Evolutionary conservation across 495 filamentous ascomycete genomes (phyloP), one percentile per base, ranked within the genome.

Genomic region (Sordaria brevicollis): DNA sequence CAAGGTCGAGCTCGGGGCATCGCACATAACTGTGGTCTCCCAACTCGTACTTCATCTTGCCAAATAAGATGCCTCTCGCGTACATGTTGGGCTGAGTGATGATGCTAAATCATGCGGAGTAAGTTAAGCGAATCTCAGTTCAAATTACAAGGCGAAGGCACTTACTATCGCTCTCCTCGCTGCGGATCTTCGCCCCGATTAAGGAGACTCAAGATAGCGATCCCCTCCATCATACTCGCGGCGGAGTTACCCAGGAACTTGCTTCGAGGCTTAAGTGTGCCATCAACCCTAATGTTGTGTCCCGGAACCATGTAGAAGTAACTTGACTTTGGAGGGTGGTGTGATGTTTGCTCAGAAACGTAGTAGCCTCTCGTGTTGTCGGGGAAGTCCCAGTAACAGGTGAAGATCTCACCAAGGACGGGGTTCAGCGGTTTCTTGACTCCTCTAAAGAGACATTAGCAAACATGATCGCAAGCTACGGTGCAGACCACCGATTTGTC

Each of bases 1-100:
- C 84, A 15, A 98, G 83, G 49, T 91, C 88, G 33, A 91, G 82
- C 78, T 98, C 96, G 2, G 95, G 91, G 79, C 94, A 99, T 70
- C 89, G 86, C n/a, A 98, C 91, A 74, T 90, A 92, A 80, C 93
- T 96, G 82, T 97, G 94, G 78, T 99, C 95, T 39, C 95, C 95
- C 21, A 99, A 87, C 81, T 99, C 95, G 80, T 98, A 99, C 80
- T 97, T 97, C 95, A 99, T 98, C 80, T 97, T 98, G 25, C 95
- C 95, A 75, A 99, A 97, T 13, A 99, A 83, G 69, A 99, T 98
- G 31, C 95, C 95, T 69, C 95, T 88, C 38, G 94, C 96, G 79
- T 99, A 99, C 94, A 99, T 99, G 79, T 99, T 99, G 7, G 95
- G 95, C 77, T 99, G 95, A 0, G 95, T 97, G 67, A 97, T 78